Evolutionary conservation across 306 rosid species (phyloP), one percentile per base, ranked within the genome.

Genomic region (Quercus parvula): DNA sequence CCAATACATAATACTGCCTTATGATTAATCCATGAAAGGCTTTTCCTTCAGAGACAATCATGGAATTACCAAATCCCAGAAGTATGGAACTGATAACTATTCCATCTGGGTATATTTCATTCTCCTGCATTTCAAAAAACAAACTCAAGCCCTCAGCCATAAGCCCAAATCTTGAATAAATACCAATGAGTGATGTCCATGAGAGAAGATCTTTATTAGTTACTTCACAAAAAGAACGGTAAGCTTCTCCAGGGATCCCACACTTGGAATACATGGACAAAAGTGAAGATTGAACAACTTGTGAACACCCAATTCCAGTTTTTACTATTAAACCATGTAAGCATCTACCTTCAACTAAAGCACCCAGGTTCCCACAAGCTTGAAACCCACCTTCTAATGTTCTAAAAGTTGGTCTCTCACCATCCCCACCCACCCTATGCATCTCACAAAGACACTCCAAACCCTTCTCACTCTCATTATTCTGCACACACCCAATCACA

Each of bases 371-470:
- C 55, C 89, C 93, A 74, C 98, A 94, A 83, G 95, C 97, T 73
- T 90, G 88, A 82, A 94, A 78, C 66, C 98, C 97, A 61, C 86
- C 92, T 74, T 90, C 95, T 71, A 91, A 64, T 31, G 98, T 94
- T 74, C 94, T 87, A 71, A 77, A 84, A 73, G 86, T 89, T 3
- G 95, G 97, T 71, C 77, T 85, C 77, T 78, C 90, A 68, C 49
- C 84, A 51, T 56, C 84, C 14, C 86, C 86, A 56, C 89, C 90
- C 61, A 57, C 52, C 88, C 86, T 83, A 81, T 84, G 91, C 98
- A 94, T 94, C 87, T 85, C 87, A 81, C 82, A 69, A 27, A 94
- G 80, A 84, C 88, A 87, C 83, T 77, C 77, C 89, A 94, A 89
- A 57, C 88, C 92, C 80, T 86, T 85, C 78, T 87, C 87, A 69